Base-by-base conservation (phyloP, 768 basidiomycete genomes). In the Collybiopsis confluens region DNA sequence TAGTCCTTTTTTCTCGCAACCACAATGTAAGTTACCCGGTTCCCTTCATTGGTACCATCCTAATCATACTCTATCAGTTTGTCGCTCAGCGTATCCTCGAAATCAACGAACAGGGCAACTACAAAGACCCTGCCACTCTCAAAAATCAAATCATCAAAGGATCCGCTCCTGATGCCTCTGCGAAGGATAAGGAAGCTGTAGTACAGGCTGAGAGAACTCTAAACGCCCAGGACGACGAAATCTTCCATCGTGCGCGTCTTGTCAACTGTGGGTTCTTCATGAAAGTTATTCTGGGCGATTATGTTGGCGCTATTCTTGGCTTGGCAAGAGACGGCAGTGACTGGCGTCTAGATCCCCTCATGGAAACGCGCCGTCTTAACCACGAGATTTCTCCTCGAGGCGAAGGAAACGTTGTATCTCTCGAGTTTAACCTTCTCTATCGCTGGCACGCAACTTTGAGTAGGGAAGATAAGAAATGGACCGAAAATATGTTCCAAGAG, bases 261-360 rank as follows among this genome's bases (percentile, higher is more conserved):
- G 82, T 90, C 42, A 91, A 91, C 64, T 84, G 68, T 18, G 74
- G 66, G 2, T 73, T 64, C 58, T 74, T 77, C 54, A 67, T 74
- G 64, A 50, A 56, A 26, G 42, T 56, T 9, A 56, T 56, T n/a
- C 40, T 56, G 23, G 78, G 78, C 76, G 88, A 90, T 64, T 91
- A 91, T 56, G 83, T 91, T 16, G 87, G 86, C 16, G 77, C 79
- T 18, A 90, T 91, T 58, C 73, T 91, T 27, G 85, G 83, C 16
- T 76, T 89, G 13, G 79, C 76, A n/a, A 73, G 79, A 28, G 85
- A 90, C 58, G 80, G 81, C 2, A 68, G 69, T 55, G 63, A 69
- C 37, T 91, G 89, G 89, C 77, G 85, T 52, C 70, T 91, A 35
- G 76, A 89, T 58, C 85, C 90, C 24, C 73, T 88, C 35, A 73